Evolutionary conservation across 306 rosid genomes (phyloP).

Genomic region (Ormosia semicastrata): DNA sequence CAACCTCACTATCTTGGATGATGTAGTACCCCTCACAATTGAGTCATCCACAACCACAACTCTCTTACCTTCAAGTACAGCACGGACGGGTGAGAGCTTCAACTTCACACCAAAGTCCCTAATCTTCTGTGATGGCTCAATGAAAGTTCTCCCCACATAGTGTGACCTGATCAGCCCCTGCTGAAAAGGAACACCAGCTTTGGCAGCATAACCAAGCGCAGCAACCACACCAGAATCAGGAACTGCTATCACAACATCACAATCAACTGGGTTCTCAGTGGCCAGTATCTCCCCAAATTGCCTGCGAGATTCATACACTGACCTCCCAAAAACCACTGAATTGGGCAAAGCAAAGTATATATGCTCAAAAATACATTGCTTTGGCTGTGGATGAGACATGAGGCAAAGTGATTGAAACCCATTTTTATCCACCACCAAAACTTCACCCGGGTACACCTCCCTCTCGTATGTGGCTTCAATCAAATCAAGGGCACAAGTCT

Average conservation of each 20-base stretch:
- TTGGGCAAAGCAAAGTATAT: slow-evolving; percentile 90
- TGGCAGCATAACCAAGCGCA: slow-evolving; percentile 92
- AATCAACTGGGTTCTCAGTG: slow-evolving; percentile 78
- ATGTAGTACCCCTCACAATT: slow-evolving; percentile 92
- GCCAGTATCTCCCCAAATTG: slow-evolving; percentile 86
- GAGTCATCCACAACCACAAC: slow-evolving; percentile 99
- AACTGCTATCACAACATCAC: slow-evolving; percentile 94
- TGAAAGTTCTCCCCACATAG: slow-evolving; percentile 96
- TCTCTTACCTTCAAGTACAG: slow-evolving; percentile 88
- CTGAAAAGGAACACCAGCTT: slow-evolving; percentile 91
- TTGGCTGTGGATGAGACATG: slow-evolving; percentile 82
- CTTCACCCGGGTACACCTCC: slow-evolving; percentile 88
- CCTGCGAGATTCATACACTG: slow-evolving; percentile 77
- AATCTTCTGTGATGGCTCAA: slow-evolving; percentile 92
- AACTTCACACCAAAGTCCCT: slow-evolving; percentile 92
- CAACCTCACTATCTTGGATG: slow-evolving; percentile 90
- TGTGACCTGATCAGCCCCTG: slow-evolving; percentile 94
- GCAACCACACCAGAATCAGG: slow-evolving; percentile 98
- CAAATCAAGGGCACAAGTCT: slow-evolving; percentile 96
- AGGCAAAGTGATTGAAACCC: slow-evolving; percentile 85
- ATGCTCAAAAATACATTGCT: slow-evolving; percentile 90
- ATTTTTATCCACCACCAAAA: slow-evolving; percentile 74
- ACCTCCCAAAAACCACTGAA: slow-evolving; percentile 80
- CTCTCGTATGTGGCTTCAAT: slow-evolving; percentile 94
- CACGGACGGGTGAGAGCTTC: slow-evolving; percentile 76